Evolutionary conservation across 805 yeast species (phyloP), one percentile per base, ranked within the genome.

Genomic region (Metschnikowia matae): DNA sequence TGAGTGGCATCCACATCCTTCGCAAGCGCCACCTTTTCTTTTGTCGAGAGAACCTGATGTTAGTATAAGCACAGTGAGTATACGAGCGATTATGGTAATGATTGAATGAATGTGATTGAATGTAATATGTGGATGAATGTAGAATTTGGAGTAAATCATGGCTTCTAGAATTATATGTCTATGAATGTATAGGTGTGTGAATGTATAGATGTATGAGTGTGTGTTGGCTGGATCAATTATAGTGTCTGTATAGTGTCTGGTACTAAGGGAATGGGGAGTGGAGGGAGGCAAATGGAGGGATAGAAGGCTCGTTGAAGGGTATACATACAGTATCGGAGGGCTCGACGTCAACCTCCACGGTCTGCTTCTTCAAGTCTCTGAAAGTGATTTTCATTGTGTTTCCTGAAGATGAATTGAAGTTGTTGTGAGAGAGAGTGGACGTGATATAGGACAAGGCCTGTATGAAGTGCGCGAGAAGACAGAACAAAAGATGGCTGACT

Each of bases 321-420:
- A 20, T 6, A 75, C 81, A 58, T 63, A 87, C 92, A 2, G 89
- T 78, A 46, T 83, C 89, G 13, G 78, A 54, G 7, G 78, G 75
- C 52, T 86, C 95, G 51, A 89, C 79, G 26, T 89, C 96, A 52
- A 94, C 63, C 29, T 89, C 80, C 67, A 91, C 81, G 65, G 84
- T 87, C 65, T 89, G 90, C 73, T 92, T 94, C 73, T 94, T 91
- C 73, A 94, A 87, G 70, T 94, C 96, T 67, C 91, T 90, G 67
- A 94, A 83, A 46, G 84, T 78, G 57, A 90, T 73, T 70, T 85
- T 84, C 96, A 89, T 90, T 54, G 39, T 47, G 40, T 33, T 11
- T 23, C 32, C 17, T 31, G 14, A 26, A 17, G 37, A 18, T 39
- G 32, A 32, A 23, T 26, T 17, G 34, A 33, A 20, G 29, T 26